Evolutionary conservation across 257 asterid species (phyloP), one percentile per base, ranked within the genome.

Genomic region (Solanum tarijense): DNA sequence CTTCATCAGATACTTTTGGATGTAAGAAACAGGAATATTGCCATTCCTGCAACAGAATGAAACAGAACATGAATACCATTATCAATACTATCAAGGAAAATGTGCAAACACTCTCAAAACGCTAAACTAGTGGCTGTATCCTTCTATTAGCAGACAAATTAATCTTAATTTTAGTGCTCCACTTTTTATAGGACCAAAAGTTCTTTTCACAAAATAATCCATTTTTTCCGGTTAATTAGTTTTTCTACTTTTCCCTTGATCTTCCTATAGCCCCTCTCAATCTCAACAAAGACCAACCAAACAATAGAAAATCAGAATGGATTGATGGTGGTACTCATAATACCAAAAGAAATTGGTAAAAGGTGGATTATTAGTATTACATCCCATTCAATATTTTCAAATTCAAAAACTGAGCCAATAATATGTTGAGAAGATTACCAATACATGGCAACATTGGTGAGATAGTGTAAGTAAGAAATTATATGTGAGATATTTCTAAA

Each of bases 11-110:
- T 94, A 94, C 87, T 92, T 92, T 35, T 92, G 95, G 87, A 94
- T 89, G 88, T 85, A 89, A 65, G 94, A 93, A 91, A 92, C 93
- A 1, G 98, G 94, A 86, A 97, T 89, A 79, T 87, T 93, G 71
- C 98, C 98, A 91, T 97, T 98, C 92, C 99, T 97, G 97, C 88
- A 66, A 87, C 74, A 88, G 75, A 79, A 75, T 21, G 31, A 66
- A 68, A 82, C 62, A 72, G 65, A 46, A 85, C 31, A 60, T 32
- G 52, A 62, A 9, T 34, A 36, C 58, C 34, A 27, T 34, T 46
- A 84, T 60, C 74, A 84, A 60, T 55, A 20, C 79, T 9, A 35
- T n/a, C 3, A 68, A 68, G 21, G 10, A 66, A 62, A 62, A 27
- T 6, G 27, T 36, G 31, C 62, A 85, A 16, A 71, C 81, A 85